Evolutionary conservation across 2,329 filamentous ascomycete genomes (phyloP), one percentile per base, ranked within the genome.

Genomic region (Penicillium corylophilum): DNA sequence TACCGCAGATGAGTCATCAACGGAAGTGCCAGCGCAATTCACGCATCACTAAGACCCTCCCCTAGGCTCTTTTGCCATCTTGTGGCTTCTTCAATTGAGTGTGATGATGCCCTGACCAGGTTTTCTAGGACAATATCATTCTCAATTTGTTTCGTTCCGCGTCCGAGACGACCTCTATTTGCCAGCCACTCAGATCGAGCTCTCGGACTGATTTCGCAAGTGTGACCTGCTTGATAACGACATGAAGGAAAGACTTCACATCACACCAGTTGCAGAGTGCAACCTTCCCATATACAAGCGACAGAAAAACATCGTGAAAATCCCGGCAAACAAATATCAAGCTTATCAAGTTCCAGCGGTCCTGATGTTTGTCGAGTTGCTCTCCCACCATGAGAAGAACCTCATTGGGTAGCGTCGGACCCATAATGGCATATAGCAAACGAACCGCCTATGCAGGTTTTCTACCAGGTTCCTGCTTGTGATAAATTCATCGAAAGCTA

Each of bases 381-480:
- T 68, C 64, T 40, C 64, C 66, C 22, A 67, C 48, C 24, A 67
- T 46, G n/a, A 64, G 53, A 18, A 68, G 55, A 40, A 71, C 57
- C 48, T 69, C 67, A 55, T 65, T 64, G 20, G 69, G 53, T 22
- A 64, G 18, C 15, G 22, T 15, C 13, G 20, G 4, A 38, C 15
- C 13, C 44, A 46, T 46, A 22, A 20, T 28, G 31, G 23, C 8
- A 39, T 5, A 4, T 9, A 35, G 18, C 7, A n/a, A 35, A 18
- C 7, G 5, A 7, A 35, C n/a, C n/a, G 7, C 31, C 31, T n/a
- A 6, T 15, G n/a, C n/a, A 35, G 31, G n/a, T 16, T 16, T 9
- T 6, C 31, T 35, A 16, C 31, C n/a, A 3, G n/a, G 31, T 16
- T 8, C 2, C 4, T 35, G 31, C n/a, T 35, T 35, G 2, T 40